Percentiles rank a stretch among this genome's conserved stretches.
These are phyloP conservation scores for Ogataea henricii DNA, from an alignment of 805 yeast species.

Conservation along the genomic window DNA sequence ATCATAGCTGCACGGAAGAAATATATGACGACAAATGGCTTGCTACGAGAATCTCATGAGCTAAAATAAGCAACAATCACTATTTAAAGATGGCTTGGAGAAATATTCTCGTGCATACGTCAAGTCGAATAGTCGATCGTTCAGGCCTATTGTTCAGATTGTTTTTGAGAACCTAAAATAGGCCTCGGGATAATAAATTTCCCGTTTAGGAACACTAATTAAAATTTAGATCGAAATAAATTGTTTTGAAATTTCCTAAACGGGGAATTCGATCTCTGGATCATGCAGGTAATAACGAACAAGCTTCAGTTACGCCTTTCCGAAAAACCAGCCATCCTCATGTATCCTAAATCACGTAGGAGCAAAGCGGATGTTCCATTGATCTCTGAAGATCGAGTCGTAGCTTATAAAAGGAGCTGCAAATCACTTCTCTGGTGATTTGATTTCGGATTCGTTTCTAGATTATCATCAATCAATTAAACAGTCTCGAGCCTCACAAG, in stretches of 20 bases:
- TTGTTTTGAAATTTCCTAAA: constrained; percentile 13
- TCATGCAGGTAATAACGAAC: constrained; percentile 17
- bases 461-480: constrained; percentile 11
- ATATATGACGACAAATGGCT: background rate
- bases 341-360: background rate
- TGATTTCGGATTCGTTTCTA: constrained; percentile 1
- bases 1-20: background rate
- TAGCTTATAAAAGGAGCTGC: constrained; percentile 9
- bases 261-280: constrained; percentile 4
- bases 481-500: constrained; percentile 1
- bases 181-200: background rate
- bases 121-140: background rate
- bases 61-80: background rate
- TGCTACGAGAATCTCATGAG: background rate
- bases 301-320: background rate
- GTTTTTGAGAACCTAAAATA: constrained; percentile 6
- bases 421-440: background rate
- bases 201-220: constrained; percentile 14
- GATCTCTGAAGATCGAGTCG: constrained; percentile 11
- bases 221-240: background rate
- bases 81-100: constrained; percentile 5
- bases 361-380: constrained; percentile 1
- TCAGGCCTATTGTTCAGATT: background rate
- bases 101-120: constrained; percentile 6
- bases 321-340: constrained; percentile 24